phyloP scores from a whole-genome alignment of 176 grass and related monocot species.

The Thalia dealbata region DNA sequence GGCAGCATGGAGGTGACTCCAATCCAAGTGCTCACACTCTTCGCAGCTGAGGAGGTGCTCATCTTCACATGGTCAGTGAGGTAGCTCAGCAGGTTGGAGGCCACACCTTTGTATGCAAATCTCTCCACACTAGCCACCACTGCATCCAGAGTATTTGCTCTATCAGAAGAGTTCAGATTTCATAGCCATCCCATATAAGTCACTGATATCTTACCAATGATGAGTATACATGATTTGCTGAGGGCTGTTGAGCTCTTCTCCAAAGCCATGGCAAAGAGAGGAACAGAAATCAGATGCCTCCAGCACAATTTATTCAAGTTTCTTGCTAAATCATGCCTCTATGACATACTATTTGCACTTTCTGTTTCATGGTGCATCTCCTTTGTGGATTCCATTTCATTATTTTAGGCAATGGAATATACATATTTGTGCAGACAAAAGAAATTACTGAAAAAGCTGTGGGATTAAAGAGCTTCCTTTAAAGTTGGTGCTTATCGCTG shows the following conservation, averaged over 20 bases:
- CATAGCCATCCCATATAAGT: neutral
- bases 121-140: conserved; percentile 78
- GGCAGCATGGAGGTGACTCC: conserved; percentile 85
- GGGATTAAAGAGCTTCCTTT: neutral
- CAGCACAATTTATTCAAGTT: neutral
- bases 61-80: conserved; percentile 62
- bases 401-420: too few species aligned
- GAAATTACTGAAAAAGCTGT: neutral
- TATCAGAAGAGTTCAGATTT: neutral
- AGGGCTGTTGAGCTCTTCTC: conserved; percentile 30
- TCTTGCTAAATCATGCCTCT: too few species aligned
- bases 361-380: too few species aligned
- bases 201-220: conserved; percentile 48
- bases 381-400: too few species aligned
- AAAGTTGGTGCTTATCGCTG: neutral
- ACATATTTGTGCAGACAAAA: too few species aligned
- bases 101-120: conserved; percentile 84
- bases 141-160: conserved; percentile 7
- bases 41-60: conserved; percentile 74
- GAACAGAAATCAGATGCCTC: neutral
- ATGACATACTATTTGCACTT: too few species aligned
- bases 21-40: conserved; percentile 63
- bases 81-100: conserved; percentile 82
- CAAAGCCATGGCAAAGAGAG: neutral
- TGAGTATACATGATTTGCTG: conserved; percentile 54